phyloP scores from a whole-genome alignment of 352 stramenopile genomes.

The Globisporangium splendens region DNA sequence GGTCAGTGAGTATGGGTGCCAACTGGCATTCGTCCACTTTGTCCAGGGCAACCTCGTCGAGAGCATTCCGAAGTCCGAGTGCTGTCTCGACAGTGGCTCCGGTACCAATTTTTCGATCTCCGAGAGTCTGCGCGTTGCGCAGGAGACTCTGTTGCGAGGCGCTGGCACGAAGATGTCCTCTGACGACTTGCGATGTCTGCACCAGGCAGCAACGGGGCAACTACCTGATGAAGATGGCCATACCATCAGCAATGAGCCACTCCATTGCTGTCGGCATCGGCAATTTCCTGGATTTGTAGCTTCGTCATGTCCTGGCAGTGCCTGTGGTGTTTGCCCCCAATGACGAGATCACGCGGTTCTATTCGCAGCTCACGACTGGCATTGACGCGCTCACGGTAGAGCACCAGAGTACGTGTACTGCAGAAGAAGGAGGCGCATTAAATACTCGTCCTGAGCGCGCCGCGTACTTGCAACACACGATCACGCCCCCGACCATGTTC shows the following conservation, averaged over 20 bases:
- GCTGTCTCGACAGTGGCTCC: conserved; percentile 9
- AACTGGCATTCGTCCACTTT: conserved; percentile 28
- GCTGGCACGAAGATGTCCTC: conserved; percentile 14
- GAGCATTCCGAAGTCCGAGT: conserved; percentile 3
- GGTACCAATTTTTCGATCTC: conserved; percentile 2
- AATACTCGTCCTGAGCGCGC: conserved; percentile 28
- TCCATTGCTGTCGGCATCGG: not conserved
- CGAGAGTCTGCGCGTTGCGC: conserved; percentile 20
- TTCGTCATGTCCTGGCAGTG: conserved; percentile 13
- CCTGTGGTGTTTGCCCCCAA: conserved; percentile 22
- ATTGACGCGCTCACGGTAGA: conserved; percentile 9
- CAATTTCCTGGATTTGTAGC: conserved; percentile 31
- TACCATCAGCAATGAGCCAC: too few species aligned
- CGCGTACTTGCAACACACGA: conserved; percentile 48
- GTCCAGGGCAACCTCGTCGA: conserved; percentile 21
- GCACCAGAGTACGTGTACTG: not conserved
- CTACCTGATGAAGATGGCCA: too few species aligned
- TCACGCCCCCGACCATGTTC: conserved; percentile 66
- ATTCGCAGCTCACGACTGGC: conserved; percentile 8
- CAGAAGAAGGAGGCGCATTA: conserved; percentile 16
- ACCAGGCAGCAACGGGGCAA: not conserved
- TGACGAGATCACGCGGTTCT: conserved; percentile 8
- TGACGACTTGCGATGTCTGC: conserved; percentile 21
- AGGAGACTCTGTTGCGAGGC: conserved; percentile 20
- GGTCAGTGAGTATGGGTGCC: conserved; percentile 13